Percentiles rank a stretch among this genome's conserved stretches.
These are phyloP conservation scores for Saturnispora serradocipensis DNA, from an alignment of 805 yeast species.

Conservation along the genomic window DNA sequence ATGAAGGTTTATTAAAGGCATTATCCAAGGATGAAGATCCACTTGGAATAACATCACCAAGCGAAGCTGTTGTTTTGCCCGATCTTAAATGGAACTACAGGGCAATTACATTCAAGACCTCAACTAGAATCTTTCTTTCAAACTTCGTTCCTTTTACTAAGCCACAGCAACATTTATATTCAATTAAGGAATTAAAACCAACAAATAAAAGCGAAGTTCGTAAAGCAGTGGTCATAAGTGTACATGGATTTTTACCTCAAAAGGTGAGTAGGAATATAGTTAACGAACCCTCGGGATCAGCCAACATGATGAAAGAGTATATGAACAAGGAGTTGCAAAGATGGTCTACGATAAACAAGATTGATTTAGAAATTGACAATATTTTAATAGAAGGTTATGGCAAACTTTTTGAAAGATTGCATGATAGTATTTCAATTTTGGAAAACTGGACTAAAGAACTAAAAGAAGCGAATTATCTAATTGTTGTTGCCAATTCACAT, in stretches of 20 bases:
- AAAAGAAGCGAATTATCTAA: conserved; percentile 60
- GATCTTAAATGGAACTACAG: conserved; percentile 21
- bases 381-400: conserved; percentile 93
- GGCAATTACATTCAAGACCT: conserved; percentile 20
- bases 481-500: conserved; percentile 85
- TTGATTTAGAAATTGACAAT: conserved; percentile 52
- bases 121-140: conserved; percentile 19
- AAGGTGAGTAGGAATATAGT: conserved; percentile 70
- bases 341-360: conserved; percentile 42
- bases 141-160: conserved; percentile 14
- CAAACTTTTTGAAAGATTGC: conserved; percentile 72
- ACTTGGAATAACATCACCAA: not conserved
- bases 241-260: conserved; percentile 92
- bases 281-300: conserved; percentile 91
- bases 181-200: conserved; percentile 6
- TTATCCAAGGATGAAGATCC: not conserved
- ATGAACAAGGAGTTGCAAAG: conserved; percentile 64
- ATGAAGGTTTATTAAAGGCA: conserved; percentile 14
- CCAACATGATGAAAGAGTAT: conserved; percentile 68
- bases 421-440: conserved; percentile 58
- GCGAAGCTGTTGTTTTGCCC: conserved; percentile 21
- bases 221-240: conserved; percentile 78
- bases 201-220: not conserved
- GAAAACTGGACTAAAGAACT: conserved; percentile 57
- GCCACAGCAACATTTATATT: conserved; percentile 27